Percentiles rank a stretch among this genome's conserved stretches.
Conservation (phyloP, 2,329 filamentous ascomycete species). For the Colletotrichum sansevieriae region DNA sequence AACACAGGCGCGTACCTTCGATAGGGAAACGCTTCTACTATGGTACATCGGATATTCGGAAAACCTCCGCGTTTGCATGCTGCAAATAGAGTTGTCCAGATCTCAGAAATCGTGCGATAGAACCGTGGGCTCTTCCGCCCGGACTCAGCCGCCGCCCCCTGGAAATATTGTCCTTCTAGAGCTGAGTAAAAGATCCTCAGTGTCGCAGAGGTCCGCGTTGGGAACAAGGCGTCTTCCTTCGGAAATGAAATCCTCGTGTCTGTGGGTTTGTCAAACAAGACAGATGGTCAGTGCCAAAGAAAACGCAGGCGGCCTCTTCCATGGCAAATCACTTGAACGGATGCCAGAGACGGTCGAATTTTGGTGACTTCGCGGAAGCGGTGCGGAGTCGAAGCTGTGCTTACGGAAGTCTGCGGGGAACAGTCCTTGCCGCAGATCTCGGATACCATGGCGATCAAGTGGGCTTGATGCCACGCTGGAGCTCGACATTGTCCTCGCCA, state of each 20-base stretch:
- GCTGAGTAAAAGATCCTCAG: constrained; percentile 25
- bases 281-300: constrained; percentile 24
- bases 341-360: constrained; percentile 10
- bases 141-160: neutral
- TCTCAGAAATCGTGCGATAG: neutral
- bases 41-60: neutral
- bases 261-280: constrained; percentile 7
- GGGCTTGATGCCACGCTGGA: constrained; percentile 20
- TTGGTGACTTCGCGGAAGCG: constrained; percentile 14
- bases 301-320: constrained; percentile 2
- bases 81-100: constrained; percentile 18
- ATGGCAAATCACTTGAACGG: constrained; percentile 1
- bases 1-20: neutral
- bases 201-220: constrained; percentile 30
- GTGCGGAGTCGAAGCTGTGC: constrained; percentile 10
- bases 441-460: constrained; percentile 36
- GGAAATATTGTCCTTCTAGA: neutral
- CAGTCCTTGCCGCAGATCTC: constrained; percentile 37
- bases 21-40: neutral
- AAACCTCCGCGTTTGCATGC: neutral
- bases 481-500: constrained; percentile 30
- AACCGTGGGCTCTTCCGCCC: constrained; percentile 2
- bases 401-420: constrained; percentile 21
- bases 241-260: constrained; percentile 34
- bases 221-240: constrained; percentile 24